Conservation (phyloP, 345 rosid genomes). For the Acer negundo region DNA sequence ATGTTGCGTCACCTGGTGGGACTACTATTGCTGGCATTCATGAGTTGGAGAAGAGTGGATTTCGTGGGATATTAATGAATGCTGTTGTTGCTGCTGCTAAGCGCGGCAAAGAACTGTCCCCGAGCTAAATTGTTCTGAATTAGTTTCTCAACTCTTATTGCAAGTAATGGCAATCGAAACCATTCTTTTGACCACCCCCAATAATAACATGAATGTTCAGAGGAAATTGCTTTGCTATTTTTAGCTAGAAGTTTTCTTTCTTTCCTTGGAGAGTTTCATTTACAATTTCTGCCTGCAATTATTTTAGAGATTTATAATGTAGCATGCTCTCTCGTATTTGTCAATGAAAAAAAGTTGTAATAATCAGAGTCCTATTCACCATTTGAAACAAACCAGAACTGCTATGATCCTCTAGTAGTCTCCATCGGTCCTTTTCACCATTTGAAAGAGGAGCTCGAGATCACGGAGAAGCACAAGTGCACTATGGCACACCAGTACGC, state of each 20-base stretch:
- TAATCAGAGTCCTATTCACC: no score
- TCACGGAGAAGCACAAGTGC: background rate
- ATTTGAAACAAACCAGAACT: background rate
- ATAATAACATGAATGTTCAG: background rate
- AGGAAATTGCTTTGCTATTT: no score
- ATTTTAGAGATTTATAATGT: no score
- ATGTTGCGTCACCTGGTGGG: conserved; percentile 91
- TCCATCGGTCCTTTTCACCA: conserved; percentile 33
- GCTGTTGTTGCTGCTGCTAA: conserved; percentile 88
- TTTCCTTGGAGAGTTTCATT: no score
- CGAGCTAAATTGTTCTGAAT: conserved; percentile 30
- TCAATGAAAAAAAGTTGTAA: no score
- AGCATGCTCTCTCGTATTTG: no score
- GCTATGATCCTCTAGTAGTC: conserved; percentile 24
- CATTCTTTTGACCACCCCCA: background rate
- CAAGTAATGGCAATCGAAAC: background rate
- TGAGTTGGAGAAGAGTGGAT: conserved; percentile 87
- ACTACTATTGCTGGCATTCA: conserved; percentile 89
- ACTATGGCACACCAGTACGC: background rate
- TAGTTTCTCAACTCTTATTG: background rate
- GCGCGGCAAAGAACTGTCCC: conserved; percentile 70
- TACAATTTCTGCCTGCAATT: no score
- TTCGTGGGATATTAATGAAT: conserved; percentile 81
- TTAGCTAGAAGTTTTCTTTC: no score
- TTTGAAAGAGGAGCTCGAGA: background rate